Evolutionary conservation across 2,329 filamentous ascomycete genomes (phyloP).

Genomic region (Sordariomycetes sp.): DNA sequence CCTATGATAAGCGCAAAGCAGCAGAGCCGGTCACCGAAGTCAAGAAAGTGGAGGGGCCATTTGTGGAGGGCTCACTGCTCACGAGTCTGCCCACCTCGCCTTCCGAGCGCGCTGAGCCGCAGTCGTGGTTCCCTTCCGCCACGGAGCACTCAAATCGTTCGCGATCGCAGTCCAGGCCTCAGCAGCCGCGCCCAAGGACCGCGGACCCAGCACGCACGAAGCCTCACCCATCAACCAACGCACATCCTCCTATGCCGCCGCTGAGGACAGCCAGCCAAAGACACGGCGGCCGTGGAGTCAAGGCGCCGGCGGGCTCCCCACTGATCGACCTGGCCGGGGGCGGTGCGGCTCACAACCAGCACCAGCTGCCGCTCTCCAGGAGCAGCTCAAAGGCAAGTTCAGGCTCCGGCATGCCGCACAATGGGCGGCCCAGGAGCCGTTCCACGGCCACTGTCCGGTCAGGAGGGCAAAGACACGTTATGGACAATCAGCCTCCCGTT

Average conservation of each 20-base stretch:
- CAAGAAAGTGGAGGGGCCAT: constrained; percentile 28
- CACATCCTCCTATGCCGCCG: not conserved
- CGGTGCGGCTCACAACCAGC: constrained; percentile 1
- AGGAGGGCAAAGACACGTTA: not conserved
- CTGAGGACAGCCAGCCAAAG: constrained; percentile 24
- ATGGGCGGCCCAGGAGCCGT: not conserved
- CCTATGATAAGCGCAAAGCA: constrained; percentile 37
- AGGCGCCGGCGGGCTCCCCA: constrained; percentile 25
- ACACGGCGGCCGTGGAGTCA: constrained; percentile 38
- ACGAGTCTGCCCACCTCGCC: constrained; percentile 25
- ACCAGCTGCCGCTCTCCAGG: constrained; percentile 1
- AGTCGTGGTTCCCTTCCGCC: constrained; percentile 26
- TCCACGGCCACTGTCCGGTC: not conserved
- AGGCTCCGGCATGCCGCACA: not conserved
- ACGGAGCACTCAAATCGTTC: constrained; percentile 25
- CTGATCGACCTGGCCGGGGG: constrained; percentile 36
- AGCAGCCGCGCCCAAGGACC: constrained; percentile 10
- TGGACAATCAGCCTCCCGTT: constrained; percentile 6
- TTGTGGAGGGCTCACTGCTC: constrained; percentile 48
- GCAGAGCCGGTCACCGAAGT: constrained; percentile 18
- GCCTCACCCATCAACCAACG: not conserved
- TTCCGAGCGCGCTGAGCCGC: constrained; percentile 14
- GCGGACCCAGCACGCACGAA: constrained; percentile 11
- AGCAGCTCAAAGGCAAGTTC: not conserved
- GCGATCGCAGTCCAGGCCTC: constrained; percentile 9